Conservation (phyloP, 1,284 basidiomycete species). For the Xerocomus nothofagi region DNA sequence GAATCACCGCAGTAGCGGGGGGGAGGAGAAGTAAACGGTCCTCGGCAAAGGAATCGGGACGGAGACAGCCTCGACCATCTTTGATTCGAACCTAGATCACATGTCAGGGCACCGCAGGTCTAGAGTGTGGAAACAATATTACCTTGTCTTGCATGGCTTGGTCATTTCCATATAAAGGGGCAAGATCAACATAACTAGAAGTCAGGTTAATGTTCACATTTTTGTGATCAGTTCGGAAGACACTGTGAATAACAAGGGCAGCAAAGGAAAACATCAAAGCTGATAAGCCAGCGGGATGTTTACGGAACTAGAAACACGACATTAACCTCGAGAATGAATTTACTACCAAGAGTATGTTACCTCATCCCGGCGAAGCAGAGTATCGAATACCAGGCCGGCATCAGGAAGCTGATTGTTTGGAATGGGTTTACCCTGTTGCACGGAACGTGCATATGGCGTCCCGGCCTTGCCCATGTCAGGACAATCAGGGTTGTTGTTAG, state of each 20-base stretch:
- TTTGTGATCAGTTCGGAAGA: slow-evolving; percentile 71
- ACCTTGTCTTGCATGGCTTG: slow-evolving; percentile 63
- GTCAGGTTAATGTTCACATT: slow-evolving; percentile 78
- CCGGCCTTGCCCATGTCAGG: slow-evolving; percentile 77
- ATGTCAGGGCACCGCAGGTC: slow-evolving; percentile 5
- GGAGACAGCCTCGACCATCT: slow-evolving; percentile 65
- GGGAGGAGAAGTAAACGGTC: slow-evolving; percentile 80
- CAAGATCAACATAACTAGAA: slow-evolving; percentile 84
- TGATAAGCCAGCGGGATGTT: slow-evolving; percentile 78
- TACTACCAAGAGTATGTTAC: slow-evolving; percentile 11
- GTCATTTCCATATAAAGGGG: slow-evolving; percentile 75
- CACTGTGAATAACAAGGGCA: slow-evolving; percentile 78
- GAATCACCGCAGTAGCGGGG: slow-evolving; percentile 68
- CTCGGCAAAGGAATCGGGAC: slow-evolving; percentile 75
- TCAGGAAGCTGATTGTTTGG: slow-evolving; percentile 72
- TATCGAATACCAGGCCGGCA: slow-evolving; percentile 75
- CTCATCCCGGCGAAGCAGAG: slow-evolving; percentile 39
- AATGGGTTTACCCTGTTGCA: slow-evolving; percentile 67
- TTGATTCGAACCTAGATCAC: slow-evolving; percentile 42
- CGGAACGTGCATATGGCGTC: slow-evolving; percentile 74
- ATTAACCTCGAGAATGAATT: not conserved
- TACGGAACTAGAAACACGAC: slow-evolving; percentile 51
- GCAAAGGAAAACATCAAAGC: slow-evolving; percentile 82
- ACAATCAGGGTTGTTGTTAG: slow-evolving; percentile 66
- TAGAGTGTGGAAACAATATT: not conserved